Evolutionary conservation across 495 filamentous ascomycete genomes (phyloP), one percentile per base, ranked within the genome.

Genomic region (Hyphodiscus hymeniophilus): DNA sequence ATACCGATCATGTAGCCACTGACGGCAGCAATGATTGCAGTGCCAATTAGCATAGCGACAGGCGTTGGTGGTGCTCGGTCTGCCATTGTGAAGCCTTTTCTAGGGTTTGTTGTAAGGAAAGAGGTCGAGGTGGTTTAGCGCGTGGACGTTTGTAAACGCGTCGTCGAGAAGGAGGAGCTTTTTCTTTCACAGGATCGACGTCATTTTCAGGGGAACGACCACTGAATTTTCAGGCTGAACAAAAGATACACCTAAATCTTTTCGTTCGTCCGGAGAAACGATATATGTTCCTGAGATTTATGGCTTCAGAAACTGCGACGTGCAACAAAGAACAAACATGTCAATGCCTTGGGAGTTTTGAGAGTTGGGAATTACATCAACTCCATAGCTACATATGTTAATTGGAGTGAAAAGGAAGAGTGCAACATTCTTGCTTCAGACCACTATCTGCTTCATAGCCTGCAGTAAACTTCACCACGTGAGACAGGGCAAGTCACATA

Each of bases 21-120:
- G 40, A 84, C 41, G 21, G 85, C 76, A 22, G 79, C 73, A 7
- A 82, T 60, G 36, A 87, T 67, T 45, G 74, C 73, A 52, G 85
- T 85, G 43, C 78, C 69, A 22, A 84, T 62, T 45, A 88, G 67
- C 40, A 69, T 50, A 12, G 61, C 54, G 34, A 55, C 40, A 44
- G 45, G 51, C 8, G 60, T 45, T 3, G 60, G 56, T 11, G 48
- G 42, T 39, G 45, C 3, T 22, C 44, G 54, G 22, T 58, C 57
- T 31, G 54, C 43, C 58, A 60, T 57, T 22, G 1, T 56, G 22
- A n/a, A n/a, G n/a, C n/a, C n/a, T n/a, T n/a, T n/a, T n/a, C n/a
- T n/a, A n/a, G 21, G 15, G 6, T 23, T 2, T 23, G 20, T 15
- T 12, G 7, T 40, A n/a, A 11, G 21, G 47, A 17, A 17, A 12